phyloP scores from a whole-genome alignment of 2,329 filamentous ascomycete genomes.

The Colletotrichum zoysiae region DNA sequence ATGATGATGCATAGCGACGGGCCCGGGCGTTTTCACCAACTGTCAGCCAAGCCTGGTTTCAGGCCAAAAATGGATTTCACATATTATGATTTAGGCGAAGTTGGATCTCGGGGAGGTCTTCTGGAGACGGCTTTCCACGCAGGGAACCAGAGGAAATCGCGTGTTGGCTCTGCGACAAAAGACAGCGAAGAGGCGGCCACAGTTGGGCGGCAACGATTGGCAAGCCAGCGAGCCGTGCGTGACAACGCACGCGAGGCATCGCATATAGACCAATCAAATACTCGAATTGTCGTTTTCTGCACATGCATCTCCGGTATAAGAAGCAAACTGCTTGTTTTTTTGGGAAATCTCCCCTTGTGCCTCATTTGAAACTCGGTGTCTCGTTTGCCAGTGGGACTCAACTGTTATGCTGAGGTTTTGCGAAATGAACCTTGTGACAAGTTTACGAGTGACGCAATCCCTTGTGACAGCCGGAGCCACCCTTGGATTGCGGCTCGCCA shows the following conservation, averaged over 20 bases:
- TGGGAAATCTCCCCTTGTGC: not conserved
- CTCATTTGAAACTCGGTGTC: not conserved
- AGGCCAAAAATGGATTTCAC: conserved; percentile 34
- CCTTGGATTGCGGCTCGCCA: not conserved
- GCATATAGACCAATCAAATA: conserved; percentile 31
- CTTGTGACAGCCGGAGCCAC: conserved; percentile 9
- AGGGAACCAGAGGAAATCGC: conserved; percentile 14
- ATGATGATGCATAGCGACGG: conserved; percentile 43
- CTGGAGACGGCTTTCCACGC: conserved; percentile 30
- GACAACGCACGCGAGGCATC: conserved; percentile 9
- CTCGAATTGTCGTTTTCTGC: conserved; percentile 12
- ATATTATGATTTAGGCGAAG: conserved; percentile 33
- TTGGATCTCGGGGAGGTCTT: conserved; percentile 34
- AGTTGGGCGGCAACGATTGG: conserved; percentile 21
- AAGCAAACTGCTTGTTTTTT: not conserved
- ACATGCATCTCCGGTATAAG: not conserved
- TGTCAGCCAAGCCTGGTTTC: conserved; percentile 33
- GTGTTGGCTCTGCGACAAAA: conserved; percentile 21
- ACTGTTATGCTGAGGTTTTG: not conserved
- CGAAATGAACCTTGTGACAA: not conserved
- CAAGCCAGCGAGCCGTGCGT: not conserved
- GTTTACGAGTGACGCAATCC: conserved; percentile 30
- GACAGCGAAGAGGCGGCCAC: conserved; percentile 1
- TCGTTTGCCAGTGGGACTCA: not conserved
- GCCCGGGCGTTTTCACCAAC: conserved; percentile 40